Conservation (phyloP, 2,329 filamentous ascomycete genomes). For the Aspergillus hortae region DNA sequence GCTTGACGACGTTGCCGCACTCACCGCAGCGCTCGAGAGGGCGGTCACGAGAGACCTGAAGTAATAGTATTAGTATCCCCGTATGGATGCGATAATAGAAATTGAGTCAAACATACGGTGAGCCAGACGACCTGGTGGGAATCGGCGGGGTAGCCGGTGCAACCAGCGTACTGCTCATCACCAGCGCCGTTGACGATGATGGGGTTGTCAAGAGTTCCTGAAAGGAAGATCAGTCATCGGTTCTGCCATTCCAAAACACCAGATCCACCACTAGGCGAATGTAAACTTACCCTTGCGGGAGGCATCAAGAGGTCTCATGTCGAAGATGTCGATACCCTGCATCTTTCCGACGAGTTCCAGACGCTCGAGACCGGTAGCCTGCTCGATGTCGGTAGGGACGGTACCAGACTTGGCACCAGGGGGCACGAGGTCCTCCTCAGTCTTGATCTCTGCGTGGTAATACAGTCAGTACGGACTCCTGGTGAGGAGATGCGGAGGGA, state of each 20-base stretch:
- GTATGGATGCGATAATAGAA: neutral
- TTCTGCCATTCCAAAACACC: neutral
- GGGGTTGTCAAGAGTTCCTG: constrained; percentile 84
- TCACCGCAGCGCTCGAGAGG: constrained; percentile 93
- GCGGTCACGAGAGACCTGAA: constrained; percentile 77
- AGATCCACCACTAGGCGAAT: no score
- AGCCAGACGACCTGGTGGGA: constrained; percentile 90
- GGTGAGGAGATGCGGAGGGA: neutral
- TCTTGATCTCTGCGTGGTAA: constrained; percentile 68
- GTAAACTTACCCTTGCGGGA: constrained; percentile 69
- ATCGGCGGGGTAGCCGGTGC: constrained; percentile 90
- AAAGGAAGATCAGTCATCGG: neutral
- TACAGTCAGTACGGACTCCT: constrained; percentile 8
- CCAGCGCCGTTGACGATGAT: constrained; percentile 88
- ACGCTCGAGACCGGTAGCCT: constrained; percentile 95
- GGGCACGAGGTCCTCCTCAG: constrained; percentile 74
- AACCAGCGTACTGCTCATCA: constrained; percentile 94
- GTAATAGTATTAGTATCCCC: neutral
- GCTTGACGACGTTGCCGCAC: constrained; percentile 95
- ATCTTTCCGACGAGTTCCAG: constrained; percentile 99
- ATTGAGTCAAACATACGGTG: constrained; percentile 55
- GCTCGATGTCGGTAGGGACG: constrained; percentile 90
- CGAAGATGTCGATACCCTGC: constrained; percentile 96
- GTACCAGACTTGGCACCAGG: constrained; percentile 79
- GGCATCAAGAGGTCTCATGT: constrained; percentile 93